Evolutionary conservation across 148 eudicot species (phyloP).

Genomic region (Silene uniflora): DNA sequence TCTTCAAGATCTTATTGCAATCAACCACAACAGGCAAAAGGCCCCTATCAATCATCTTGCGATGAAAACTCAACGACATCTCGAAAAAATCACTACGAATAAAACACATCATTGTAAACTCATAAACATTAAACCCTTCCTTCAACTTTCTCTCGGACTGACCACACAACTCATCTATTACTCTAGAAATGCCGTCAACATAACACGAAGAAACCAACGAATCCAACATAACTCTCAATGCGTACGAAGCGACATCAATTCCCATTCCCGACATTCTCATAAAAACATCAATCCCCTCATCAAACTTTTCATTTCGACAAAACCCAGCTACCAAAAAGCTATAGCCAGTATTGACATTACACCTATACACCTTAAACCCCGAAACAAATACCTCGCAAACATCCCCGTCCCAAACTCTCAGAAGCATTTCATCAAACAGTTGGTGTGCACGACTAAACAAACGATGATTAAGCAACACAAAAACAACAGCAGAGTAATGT

Average conservation of each 20-base stretch:
- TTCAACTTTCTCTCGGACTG: slow-evolving; percentile 22
- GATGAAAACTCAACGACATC: slow-evolving; percentile 43
- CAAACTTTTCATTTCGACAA: slow-evolving; percentile 42
- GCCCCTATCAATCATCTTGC: slow-evolving; percentile 45
- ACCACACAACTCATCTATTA: slow-evolving; percentile 29
- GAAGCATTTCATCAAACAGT: slow-evolving; percentile 45
- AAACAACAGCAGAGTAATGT: slow-evolving; percentile 31
- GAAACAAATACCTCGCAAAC: slow-evolving; percentile 31
- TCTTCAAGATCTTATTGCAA: slow-evolving; percentile 54
- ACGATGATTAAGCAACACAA: slow-evolving; percentile 38
- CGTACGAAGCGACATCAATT: slow-evolving; percentile 44
- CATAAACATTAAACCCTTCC: slow-evolving; percentile 35
- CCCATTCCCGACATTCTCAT: slow-evolving; percentile 38
- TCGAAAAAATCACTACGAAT: slow-evolving; percentile 37
- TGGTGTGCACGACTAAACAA: slow-evolving; percentile 45
- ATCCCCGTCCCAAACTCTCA: slow-evolving; percentile 29
- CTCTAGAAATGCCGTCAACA: slow-evolving; percentile 31
- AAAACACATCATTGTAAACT: slow-evolving; percentile 43
- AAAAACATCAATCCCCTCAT: slow-evolving; percentile 42
- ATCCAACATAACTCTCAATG: slow-evolving; percentile 37
- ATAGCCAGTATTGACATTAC: slow-evolving; percentile 47
- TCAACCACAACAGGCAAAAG: slow-evolving; percentile 31
- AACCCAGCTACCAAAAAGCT: slow-evolving; percentile 53
- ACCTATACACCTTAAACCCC: slow-evolving; percentile 34
- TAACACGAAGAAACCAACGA: slow-evolving; percentile 31